phyloP scores from a whole-genome alignment of 305 asterid genomes.

The Petunia hybrid region DNA sequence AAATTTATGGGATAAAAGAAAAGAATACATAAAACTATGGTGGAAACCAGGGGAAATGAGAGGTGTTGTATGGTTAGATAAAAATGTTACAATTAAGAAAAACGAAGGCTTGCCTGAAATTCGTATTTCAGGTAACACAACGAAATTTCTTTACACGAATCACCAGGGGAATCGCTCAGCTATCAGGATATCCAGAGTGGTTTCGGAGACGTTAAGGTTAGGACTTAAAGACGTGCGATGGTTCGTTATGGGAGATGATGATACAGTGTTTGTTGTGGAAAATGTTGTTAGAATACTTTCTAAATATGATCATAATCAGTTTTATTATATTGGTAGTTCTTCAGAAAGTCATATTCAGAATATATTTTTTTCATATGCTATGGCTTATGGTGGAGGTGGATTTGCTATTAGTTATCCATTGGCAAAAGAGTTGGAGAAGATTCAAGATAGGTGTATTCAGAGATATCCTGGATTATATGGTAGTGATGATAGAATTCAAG shows the following conservation, averaged over 20 bases:
- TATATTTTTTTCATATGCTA: conserved; percentile 75
- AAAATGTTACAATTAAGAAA: conserved; percentile 35
- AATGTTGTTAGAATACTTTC: conserved; percentile 74
- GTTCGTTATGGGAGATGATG: conserved; percentile 98
- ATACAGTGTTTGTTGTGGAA: conserved; percentile 79
- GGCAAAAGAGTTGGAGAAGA: conserved; percentile 79
- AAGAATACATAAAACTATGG: conserved; percentile 82
- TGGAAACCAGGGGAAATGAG: conserved; percentile 76
- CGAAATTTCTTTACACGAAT: conserved; percentile 65
- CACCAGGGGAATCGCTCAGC: conserved; percentile 79
- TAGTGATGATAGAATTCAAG: conserved; percentile 92
- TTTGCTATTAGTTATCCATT: conserved; percentile 95
- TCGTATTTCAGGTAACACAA: conserved; percentile 65
- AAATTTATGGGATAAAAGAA: conserved; percentile 69
- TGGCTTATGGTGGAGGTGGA: conserved; percentile 99
- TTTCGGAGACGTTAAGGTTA: conserved; percentile 84
- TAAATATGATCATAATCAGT: conserved; percentile 76
- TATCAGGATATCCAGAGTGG: conserved; percentile 82
- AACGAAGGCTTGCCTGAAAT: conserved; percentile 61
- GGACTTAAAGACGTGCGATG: conserved; percentile 77
- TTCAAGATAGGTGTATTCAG: conserved; percentile 89
- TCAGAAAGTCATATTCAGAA: conserved; percentile 96
- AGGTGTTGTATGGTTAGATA: conserved; percentile 85
- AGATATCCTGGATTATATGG: conserved; percentile 86
- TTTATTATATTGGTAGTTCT: conserved; percentile 82